Evolutionary conservation across 176 grass and related monocot genomes (phyloP).

Genomic region (Carex parvula): DNA sequence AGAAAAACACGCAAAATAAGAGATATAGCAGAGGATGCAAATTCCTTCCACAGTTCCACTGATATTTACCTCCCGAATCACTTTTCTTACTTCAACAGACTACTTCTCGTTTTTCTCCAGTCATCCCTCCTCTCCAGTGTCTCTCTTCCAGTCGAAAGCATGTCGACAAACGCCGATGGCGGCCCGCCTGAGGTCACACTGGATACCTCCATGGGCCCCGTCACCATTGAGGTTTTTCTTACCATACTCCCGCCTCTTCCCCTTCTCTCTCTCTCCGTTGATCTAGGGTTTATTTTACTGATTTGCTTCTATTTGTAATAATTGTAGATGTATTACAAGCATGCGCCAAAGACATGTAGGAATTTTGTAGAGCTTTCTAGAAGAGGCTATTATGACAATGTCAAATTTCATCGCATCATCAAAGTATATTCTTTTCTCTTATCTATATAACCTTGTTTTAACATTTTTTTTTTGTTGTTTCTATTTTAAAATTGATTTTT

Average conservation of each 20-base stretch:
- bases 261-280: background rate
- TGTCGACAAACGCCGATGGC: slow-evolving; percentile 53
- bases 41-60: too few relatives aligned
- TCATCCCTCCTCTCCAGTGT: background rate
- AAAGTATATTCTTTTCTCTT: slow-evolving; percentile 42
- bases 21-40: too few relatives aligned
- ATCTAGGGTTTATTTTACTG: slow-evolving; percentile 1
- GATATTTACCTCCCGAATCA: too few relatives aligned
- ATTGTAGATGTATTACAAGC: slow-evolving; percentile 90
- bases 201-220: slow-evolving; percentile 81
- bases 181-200: slow-evolving; percentile 76
- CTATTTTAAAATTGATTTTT: background rate
- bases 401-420: slow-evolving; percentile 96
- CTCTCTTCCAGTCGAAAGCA: slow-evolving; percentile 16
- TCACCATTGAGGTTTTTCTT: slow-evolving; percentile 67
- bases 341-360: slow-evolving; percentile 91
- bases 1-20: too few relatives aligned
- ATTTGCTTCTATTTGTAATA: slow-evolving; percentile 7
- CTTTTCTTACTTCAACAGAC: too few relatives aligned
- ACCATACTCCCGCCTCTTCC: background rate
- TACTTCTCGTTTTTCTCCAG: background rate
- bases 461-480: background rate
- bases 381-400: slow-evolving; percentile 71
- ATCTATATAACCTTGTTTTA: background rate
- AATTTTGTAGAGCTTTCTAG: slow-evolving; percentile 91